Percentiles rank a stretch among this genome's conserved stretches.
Conservation (phyloP, 768 basidiomycete species). For the Dentipellis fragilis region DNA sequence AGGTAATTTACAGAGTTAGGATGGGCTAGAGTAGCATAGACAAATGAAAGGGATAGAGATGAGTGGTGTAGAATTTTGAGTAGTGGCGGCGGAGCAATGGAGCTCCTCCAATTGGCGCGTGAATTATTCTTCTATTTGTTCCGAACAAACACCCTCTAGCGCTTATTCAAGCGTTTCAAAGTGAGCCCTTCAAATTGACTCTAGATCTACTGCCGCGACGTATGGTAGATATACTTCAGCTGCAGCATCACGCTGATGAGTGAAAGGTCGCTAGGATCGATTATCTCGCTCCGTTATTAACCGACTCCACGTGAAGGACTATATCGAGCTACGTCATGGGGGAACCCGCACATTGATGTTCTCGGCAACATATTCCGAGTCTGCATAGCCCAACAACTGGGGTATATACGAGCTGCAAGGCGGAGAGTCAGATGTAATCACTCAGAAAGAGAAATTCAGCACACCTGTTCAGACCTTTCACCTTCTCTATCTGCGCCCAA, state of each 20-base stretch:
- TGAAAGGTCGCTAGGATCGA: too few species aligned
- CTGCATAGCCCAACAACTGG: constrained; percentile 81
- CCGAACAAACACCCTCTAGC: constrained; percentile 7
- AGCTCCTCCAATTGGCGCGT: not conserved
- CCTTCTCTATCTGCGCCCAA: constrained; percentile 77
- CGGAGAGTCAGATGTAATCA: constrained; percentile 10
- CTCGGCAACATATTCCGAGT: constrained; percentile 96
- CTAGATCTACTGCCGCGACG: too few species aligned
- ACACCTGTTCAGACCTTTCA: constrained; percentile 89
- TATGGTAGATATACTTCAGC: not conserved
- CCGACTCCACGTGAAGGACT: too few species aligned
- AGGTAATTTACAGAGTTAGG: constrained; percentile 1
- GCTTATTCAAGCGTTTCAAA: not conserved
- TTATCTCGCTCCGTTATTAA: too few species aligned
- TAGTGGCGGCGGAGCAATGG: not conserved
- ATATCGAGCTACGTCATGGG: constrained; percentile 21
- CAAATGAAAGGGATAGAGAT: not conserved
- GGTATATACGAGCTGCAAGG: constrained; percentile 63
- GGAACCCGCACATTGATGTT: constrained; percentile 74
- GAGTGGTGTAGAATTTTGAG: not conserved
- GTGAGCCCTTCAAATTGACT: too few species aligned
- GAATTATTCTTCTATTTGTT: constrained; percentile 9
- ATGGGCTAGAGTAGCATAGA: not conserved
- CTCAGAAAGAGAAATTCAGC: not conserved
- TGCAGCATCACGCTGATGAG: too few species aligned